Percentiles rank a stretch among this genome's conserved stretches.
Evolutionary conservation across 345 rosid species (phyloP).

Genomic region (Lagerstroemia speciosa): DNA sequence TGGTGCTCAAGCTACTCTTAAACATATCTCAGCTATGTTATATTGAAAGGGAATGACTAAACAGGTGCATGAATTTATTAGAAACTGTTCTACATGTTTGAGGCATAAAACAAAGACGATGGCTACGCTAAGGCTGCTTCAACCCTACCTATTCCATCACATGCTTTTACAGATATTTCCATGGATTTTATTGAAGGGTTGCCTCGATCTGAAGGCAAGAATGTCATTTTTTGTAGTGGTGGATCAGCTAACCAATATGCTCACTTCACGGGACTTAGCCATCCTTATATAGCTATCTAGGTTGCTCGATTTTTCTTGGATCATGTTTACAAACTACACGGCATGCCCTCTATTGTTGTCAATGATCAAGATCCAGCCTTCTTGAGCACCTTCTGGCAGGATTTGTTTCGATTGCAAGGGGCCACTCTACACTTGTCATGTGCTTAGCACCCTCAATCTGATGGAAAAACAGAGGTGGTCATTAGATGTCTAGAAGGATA

Average conservation of each 20-base stretch:
- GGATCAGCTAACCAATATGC: neutral
- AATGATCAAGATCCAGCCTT: neutral
- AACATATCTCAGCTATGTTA: too few species aligned
- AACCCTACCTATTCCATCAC: neutral
- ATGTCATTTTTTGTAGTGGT: conserved; percentile 3
- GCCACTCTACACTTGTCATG: neutral
- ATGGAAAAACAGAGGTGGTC: neutral
- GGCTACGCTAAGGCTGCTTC: neutral
- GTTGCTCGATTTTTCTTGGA: neutral
- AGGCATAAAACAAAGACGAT: neutral
- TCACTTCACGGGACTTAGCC: conserved; percentile 2
- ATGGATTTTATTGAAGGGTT: conserved; percentile 4
- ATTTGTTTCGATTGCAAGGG: neutral
- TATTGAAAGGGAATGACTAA: too few species aligned
- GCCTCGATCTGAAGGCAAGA: neutral
- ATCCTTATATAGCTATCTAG: neutral
- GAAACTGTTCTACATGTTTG: too few species aligned
- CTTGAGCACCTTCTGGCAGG: neutral
- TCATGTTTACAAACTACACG: neutral
- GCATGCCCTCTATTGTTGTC: neutral
- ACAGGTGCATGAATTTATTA: neutral
- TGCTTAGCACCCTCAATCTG: neutral
- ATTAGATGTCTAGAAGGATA: neutral
- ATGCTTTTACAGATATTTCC: neutral
- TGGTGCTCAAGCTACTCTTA: too few species aligned